These are phyloP conservation scores for Coffea canephora DNA, from an alignment of 257 asterid genomes.

Conservation along the genomic window DNA sequence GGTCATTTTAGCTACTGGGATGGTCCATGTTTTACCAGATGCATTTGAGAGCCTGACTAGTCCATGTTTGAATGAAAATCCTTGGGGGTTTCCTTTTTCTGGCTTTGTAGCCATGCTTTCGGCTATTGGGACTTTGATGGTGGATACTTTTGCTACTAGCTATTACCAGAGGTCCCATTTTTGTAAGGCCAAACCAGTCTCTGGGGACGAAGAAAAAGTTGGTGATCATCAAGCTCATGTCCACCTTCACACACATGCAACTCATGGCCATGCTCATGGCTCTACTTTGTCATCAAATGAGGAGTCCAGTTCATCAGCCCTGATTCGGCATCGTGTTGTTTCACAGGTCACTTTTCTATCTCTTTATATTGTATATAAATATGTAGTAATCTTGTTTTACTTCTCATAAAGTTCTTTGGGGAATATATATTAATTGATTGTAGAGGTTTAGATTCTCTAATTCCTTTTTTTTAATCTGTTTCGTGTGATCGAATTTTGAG, in stretches of 20 bases:
- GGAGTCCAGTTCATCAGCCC: background rate
- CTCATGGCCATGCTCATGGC: constrained; percentile 32
- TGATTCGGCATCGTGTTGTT: constrained; percentile 28
- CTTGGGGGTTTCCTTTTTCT: constrained; percentile 31
- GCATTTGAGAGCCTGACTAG: constrained; percentile 20
- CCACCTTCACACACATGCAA: constrained; percentile 15
- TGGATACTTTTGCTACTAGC: constrained; percentile 26
- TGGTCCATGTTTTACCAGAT: constrained; percentile 29
- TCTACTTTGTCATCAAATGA: background rate
- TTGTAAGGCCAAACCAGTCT: background rate
- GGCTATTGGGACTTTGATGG: constrained; percentile 23
- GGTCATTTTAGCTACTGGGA: constrained; percentile 24
- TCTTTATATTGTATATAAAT: too few relatives aligned
- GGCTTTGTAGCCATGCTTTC: constrained; percentile 33
- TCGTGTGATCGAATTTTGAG: background rate
- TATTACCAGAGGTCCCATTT: constrained; percentile 12
- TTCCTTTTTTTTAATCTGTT: background rate
- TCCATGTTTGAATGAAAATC: constrained; percentile 13
- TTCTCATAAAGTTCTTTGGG: background rate
- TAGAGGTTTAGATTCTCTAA: background rate
- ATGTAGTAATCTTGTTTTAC: background rate
- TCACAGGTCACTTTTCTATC: constrained; percentile 14
- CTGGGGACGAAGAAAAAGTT: constrained; percentile 1
- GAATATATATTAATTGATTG: background rate
- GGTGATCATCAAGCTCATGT: constrained; percentile 10